Evolutionary conservation across 2,329 filamentous ascomycete genomes (phyloP).

Genomic region (Metarhizium brunneum): DNA sequence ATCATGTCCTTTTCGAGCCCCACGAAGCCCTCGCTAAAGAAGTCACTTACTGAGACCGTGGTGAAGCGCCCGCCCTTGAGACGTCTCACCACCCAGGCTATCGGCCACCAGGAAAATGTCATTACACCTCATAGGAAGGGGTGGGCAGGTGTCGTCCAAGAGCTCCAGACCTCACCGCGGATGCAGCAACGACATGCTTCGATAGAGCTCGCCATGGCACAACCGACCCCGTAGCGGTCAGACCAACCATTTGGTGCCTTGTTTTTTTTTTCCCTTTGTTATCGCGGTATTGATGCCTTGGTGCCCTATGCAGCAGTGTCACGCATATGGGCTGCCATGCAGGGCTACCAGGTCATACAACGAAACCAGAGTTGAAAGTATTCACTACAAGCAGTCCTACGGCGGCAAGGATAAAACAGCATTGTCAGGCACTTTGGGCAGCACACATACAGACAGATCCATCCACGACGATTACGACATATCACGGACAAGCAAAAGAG

Average conservation of each 20-base stretch:
- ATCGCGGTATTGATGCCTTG: neutral
- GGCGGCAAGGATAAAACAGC: conserved; percentile 3
- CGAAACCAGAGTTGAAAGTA: neutral
- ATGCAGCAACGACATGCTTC: conserved; percentile 55
- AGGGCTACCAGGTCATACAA: neutral
- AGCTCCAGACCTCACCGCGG: conserved; percentile 50
- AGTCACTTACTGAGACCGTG: conserved; percentile 33
- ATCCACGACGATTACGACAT: conserved; percentile 3
- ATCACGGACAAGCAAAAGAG: neutral
- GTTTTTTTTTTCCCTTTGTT: no score
- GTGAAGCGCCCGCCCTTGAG: conserved; percentile 39
- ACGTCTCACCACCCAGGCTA: conserved; percentile 43
- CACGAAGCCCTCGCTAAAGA: conserved; percentile 26
- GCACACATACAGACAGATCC: neutral
- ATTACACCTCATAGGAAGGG: conserved; percentile 40
- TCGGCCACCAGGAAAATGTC: conserved; percentile 41
- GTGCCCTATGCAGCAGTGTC: neutral
- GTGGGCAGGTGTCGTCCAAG: conserved; percentile 55
- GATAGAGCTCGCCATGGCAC: conserved; percentile 47
- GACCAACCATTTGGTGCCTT: no score
- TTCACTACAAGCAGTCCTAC: neutral
- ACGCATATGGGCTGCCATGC: neutral
- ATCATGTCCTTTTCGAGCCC: conserved; percentile 18
- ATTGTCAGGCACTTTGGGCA: neutral
- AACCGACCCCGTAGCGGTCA: conserved; percentile 11